Evolutionary conservation across 2,329 filamentous ascomycete genomes (phyloP), one percentile per base, ranked within the genome.

Genomic region (Esteya vermicola): DNA sequence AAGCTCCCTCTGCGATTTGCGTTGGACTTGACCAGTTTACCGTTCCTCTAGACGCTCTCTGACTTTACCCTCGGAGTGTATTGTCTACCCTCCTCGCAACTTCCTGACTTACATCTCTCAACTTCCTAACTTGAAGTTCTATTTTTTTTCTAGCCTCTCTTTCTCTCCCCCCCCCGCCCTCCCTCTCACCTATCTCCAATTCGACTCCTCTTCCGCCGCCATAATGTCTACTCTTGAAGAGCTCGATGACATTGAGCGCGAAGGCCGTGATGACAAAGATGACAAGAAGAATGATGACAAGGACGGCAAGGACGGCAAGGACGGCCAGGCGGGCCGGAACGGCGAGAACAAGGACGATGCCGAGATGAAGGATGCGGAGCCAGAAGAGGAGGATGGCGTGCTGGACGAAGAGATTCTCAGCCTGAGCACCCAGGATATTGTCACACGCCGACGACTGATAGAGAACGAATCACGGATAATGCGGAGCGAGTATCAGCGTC

Each of bases 391-490:
- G 52, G 84, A 89, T 36, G 81, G 93, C 50, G 72, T 88, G 40
- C 72, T 98, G 48, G 89, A 96, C 61, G 80, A 89, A 41, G 91
- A 98, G 66, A 89, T 98, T 53, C 75, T 96, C 45, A 81, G 77
- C 59, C 80, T 93, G 52, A 89, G 81, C 68, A 96, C 91, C 67
- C 78, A 85, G 67, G 91, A 98, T 65, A 93, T 98, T 54, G 71
- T 85, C 54, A 93, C 86, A 53, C 77, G 91, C 60, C 83, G 80
- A 68, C 80, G 88, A 55, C 72, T 98, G 56, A 70, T 98, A 49
- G 91, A 98, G 63, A 98, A 98, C 62, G 91, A 98, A 63, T 83
- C 91, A 54, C 76, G 91, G 54, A 96, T 98, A 64, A 96, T 98
- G 86, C 89, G 83, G 71, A 94, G 86, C 70, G 91, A 98, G 63